phyloP scores from a whole-genome alignment of 164 flowering plant species.

The Kalanchoe fedtschenkoi region DNA sequence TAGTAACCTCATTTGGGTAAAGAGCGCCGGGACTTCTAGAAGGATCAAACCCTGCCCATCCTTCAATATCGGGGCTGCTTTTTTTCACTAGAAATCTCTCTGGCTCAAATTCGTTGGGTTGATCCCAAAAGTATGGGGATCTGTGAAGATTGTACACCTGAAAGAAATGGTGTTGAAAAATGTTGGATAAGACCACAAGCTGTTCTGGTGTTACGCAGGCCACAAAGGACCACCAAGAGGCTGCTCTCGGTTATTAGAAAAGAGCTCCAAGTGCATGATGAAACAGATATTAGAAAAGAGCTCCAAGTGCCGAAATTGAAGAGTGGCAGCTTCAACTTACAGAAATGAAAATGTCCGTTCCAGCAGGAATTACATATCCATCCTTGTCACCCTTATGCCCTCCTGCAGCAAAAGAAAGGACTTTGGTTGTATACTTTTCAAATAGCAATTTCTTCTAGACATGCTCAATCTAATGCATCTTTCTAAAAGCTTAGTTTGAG shows the following conservation, averaged over 20 bases:
- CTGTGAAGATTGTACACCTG: constrained; percentile 93
- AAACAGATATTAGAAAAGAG: neutral
- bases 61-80: constrained; percentile 49
- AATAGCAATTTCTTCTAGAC: too few relatives aligned
- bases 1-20: constrained; percentile 86
- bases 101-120: constrained; percentile 75
- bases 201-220: neutral
- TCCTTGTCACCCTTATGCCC: constrained; percentile 75
- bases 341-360: constrained; percentile 86
- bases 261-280: too few relatives aligned
- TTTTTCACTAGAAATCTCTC: constrained; percentile 61
- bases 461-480: neutral
- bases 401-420: constrained; percentile 36
- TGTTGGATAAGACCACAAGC: neutral
- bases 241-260: too few relatives aligned
- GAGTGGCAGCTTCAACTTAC: constrained; percentile 32
- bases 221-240: too few relatives aligned
- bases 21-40: constrained; percentile 85
- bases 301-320: neutral
- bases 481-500: too few relatives aligned
- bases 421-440: neutral
- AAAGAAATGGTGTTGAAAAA: neutral
- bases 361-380: constrained; percentile 77
- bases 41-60: constrained; percentile 95
- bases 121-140: constrained; percentile 90